Base-by-base conservation (phyloP, 202 grass and related monocot species). In the Dendrocalamus latiflorus region DNA sequence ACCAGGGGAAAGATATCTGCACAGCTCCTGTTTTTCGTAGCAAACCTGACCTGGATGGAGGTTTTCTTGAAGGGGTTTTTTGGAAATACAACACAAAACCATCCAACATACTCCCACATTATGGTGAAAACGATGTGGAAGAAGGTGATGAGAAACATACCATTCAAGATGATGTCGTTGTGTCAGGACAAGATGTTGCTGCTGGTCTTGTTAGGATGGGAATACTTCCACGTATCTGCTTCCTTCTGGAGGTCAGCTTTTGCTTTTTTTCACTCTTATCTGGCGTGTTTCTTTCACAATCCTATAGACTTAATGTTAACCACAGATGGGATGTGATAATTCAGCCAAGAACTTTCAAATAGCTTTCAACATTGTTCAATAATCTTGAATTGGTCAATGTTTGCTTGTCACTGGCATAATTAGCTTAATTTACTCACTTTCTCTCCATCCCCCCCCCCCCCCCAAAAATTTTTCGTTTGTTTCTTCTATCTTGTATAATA, bases 21-120 rank as follows among this genome's bases (percentile, higher is more conserved):
- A 98, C 85, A 21, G 89, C 96, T 90, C 93, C 93, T 79, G 83
- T 98, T 68, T 98, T 98, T 88, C 89, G 93, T 37, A 87, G 77
- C 53, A 98, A 90, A 66, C 93, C 93, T 63, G 87, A 95, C n/a
- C 26, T 89, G 78, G 90, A 92, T 55, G 87, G 82, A 80, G 93
- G 83, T 78, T 95, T 98, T 88, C 89, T 98, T 92, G 86, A 86
- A 81, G 92, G 96, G 25, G 91, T 87, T 1, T 95, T 93, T 55
- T 98, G 96, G 96, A 98, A 98, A 81, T 98, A 98, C 75, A 95
- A 88, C 26, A 91, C 93, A 79, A 98, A 98, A 70, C 68, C 85
- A 49, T 95, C 89, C 20, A 95, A 93, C 78, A 90, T 98, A 88
- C 76, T 98, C 63, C 87, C 67, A 74, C 71, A 78, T 16, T 86